These are phyloP conservation scores for Paraphoma sp. DNA, from an alignment of 2,329 filamentous ascomycete species.

Conservation along the genomic window DNA sequence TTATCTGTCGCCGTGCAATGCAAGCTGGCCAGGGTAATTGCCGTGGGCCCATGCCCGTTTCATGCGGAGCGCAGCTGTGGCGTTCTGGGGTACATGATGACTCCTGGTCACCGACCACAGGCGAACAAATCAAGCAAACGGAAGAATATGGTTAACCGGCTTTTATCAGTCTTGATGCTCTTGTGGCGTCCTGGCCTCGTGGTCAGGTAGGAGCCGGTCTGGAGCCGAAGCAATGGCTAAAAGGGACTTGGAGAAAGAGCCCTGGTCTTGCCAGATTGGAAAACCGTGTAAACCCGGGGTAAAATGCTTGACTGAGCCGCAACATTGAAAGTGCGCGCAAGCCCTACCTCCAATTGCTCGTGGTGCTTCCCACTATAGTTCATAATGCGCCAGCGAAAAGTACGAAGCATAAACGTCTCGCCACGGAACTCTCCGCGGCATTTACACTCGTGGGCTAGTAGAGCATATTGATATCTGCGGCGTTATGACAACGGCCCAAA, in stretches of 20 bases:
- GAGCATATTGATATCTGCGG: no score
- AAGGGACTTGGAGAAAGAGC: constrained; percentile 17
- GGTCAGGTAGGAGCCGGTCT: constrained; percentile 12
- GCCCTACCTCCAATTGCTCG: neutral
- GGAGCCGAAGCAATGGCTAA: constrained; percentile 27
- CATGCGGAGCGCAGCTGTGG: constrained; percentile 29
- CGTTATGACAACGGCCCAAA: neutral
- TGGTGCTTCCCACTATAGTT: no score
- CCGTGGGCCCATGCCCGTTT: constrained; percentile 22
- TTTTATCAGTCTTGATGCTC: constrained; percentile 8
- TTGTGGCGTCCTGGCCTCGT: constrained; percentile 13
- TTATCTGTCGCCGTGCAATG: constrained; percentile 34
- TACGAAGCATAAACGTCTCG: no score
- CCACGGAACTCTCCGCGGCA: no score
- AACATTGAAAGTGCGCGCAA: neutral
- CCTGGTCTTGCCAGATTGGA: constrained; percentile 5
- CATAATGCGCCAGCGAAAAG: no score
- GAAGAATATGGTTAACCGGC: constrained; percentile 11
- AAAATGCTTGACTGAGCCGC: constrained; percentile 18
- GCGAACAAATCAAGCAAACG: constrained; percentile 26
- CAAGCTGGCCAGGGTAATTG: constrained; percentile 30
- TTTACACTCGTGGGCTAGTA: no score
- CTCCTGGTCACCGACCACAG: constrained; percentile 24
- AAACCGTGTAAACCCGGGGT: constrained; percentile 13
- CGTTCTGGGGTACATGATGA: constrained; percentile 41